Evolutionary conservation across 176 grass and related monocot genomes (phyloP), one percentile per base, ranked within the genome.

Genomic region (Avena atlantica): DNA sequence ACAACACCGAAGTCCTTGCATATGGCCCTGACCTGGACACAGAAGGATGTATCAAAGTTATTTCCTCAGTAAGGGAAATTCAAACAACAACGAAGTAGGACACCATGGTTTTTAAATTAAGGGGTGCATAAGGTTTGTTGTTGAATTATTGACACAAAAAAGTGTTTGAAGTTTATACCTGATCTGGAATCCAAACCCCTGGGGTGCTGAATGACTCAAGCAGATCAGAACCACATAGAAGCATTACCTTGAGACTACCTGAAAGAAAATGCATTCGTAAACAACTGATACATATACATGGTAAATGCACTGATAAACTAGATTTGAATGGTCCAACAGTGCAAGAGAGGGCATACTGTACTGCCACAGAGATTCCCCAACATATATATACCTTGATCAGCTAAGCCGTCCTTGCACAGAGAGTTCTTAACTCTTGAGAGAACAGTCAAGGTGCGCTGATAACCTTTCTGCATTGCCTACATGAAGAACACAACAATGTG

Each of bases 221-320:
- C 6, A 98, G 66, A 89, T 98, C 93, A 63, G 97, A 96, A 77
- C 97, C 97, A 75, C 97, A 98, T 70, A 96, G 86, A 57, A 98
- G 89, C 94, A 98, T 96, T 81, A 96, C 87, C 68, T 84, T 94
- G 21, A 93, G 29, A 21, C 53, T 57, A 24, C 73, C 96, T 95
- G 81, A 85, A 78, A 84, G 17, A 13, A 77, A 75, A 40, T 17
- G 6, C 9, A 76, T 4, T 24, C 2, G 0, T 83, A 45, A 3
- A 77, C 12, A 14, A 7, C 52, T 27, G 27, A 80, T 23, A 31
- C 5, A 8, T 47, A 29, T 61, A 19, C 44, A 85, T 15, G 23
- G 23, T 2, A 42, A 24, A 37, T 0, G 1, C 20, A 67, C 59
- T 1, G 12, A 52, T 13, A 23, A 6, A 84, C 27, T 21, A 47